phyloP scores from a whole-genome alignment of 2,329 filamentous ascomycete genomes.

The Ascosphaera apis region DNA sequence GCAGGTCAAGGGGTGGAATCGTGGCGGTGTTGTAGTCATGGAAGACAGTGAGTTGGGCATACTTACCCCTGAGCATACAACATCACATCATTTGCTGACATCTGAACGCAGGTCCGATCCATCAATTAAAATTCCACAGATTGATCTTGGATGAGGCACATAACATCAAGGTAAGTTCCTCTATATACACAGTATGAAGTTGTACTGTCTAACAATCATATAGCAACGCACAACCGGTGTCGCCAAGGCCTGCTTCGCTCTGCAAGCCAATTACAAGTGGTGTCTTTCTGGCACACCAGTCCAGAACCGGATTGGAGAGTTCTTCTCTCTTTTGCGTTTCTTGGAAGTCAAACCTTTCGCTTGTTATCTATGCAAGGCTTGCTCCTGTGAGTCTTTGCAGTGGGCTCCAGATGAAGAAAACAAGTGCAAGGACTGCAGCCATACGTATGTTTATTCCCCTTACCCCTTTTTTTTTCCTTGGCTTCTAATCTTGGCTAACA shows the following conservation, averaged over 20 bases:
- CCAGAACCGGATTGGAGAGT: slow-evolving; percentile 91
- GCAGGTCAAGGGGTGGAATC: slow-evolving; percentile 71
- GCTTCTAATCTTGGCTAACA: slow-evolving; percentile 5
- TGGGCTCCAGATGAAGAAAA: slow-evolving; percentile 58
- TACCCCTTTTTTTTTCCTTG: neutral
- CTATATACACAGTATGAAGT: neutral
- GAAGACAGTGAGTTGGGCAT: slow-evolving; percentile 35
- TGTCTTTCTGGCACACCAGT: slow-evolving; percentile 87
- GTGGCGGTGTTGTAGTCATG: slow-evolving; percentile 58
- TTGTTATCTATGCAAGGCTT: slow-evolving; percentile 81
- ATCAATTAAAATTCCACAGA: slow-evolving; percentile 69
- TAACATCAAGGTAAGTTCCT: slow-evolving; percentile 50
- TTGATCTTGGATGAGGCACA: slow-evolving; percentile 89
- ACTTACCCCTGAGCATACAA: neutral
- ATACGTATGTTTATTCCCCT: slow-evolving; percentile 16
- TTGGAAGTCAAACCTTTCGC: slow-evolving; percentile 73
- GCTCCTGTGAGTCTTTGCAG: slow-evolving; percentile 56
- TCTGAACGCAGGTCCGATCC: slow-evolving; percentile 40
- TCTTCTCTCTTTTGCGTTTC: slow-evolving; percentile 85
- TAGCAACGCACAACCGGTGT: slow-evolving; percentile 56
- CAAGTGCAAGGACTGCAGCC: slow-evolving; percentile 46
- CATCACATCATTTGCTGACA: slow-evolving; percentile 1
- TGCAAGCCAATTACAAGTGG: slow-evolving; percentile 79
- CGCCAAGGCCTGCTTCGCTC: slow-evolving; percentile 80
- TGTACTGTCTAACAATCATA: neutral